These are phyloP conservation scores for Aleurites moluccanus DNA, from an alignment of 441 rosid genomes.

Conservation along the genomic window DNA sequence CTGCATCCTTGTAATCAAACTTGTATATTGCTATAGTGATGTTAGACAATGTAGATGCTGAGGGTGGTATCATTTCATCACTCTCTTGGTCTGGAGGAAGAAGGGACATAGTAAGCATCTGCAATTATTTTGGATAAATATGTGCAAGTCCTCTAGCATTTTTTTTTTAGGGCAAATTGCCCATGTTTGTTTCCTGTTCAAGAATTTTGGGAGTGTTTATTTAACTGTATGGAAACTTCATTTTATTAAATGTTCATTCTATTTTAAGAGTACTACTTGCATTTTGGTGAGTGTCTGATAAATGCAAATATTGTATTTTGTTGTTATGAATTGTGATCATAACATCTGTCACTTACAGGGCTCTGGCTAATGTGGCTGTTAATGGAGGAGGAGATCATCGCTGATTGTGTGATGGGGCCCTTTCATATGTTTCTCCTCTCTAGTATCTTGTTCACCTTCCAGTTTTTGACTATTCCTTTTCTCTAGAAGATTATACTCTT, in stretches of 20 bases:
- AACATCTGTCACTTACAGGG: slow-evolving; percentile 48
- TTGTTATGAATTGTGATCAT: slow-evolving; percentile 3
- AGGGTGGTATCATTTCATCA: neutral
- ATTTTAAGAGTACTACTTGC: neutral
- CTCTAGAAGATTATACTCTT: slow-evolving; percentile 24
- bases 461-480: slow-evolving; percentile 22
- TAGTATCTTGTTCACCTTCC: slow-evolving; percentile 23
- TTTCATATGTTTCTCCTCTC: slow-evolving; percentile 15
- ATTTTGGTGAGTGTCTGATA: neutral
- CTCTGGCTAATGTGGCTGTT: slow-evolving; percentile 44
- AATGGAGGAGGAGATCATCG: slow-evolving; percentile 59
- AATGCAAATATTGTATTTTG: neutral
- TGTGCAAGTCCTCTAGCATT: neutral
- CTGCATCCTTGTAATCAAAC: neutral
- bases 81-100: neutral
- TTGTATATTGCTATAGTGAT: neutral
- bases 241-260: neutral
- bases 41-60: neutral
- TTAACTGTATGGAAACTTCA: neutral
- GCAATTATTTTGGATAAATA: neutral
- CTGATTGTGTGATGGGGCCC: slow-evolving; percentile 27
- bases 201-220: neutral
- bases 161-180: too few relatives aligned
- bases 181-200: neutral
- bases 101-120: neutral